Conservation (phyloP, 495 filamentous ascomycete species). For the Penicillium mononematosum region DNA sequence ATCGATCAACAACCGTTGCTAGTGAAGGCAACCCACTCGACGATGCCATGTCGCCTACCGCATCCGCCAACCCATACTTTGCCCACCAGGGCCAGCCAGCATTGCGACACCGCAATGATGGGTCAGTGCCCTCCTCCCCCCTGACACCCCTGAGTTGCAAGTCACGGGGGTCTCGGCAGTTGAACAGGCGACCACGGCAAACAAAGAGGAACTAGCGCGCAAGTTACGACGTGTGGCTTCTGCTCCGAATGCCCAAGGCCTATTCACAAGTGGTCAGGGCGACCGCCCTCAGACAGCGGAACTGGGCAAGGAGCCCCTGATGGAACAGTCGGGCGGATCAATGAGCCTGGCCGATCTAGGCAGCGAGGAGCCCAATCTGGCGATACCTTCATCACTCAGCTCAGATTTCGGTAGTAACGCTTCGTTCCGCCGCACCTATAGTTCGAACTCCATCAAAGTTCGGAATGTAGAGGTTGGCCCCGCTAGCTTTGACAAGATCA, state of each 20-base stretch:
- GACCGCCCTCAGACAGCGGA: slow-evolving; percentile 79
- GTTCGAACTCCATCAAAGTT: slow-evolving; percentile 98
- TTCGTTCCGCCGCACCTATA: slow-evolving; percentile 91
- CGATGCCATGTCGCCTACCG: slow-evolving; percentile 85
- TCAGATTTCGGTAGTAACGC: slow-evolving; percentile 40
- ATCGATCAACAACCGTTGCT: slow-evolving; percentile 81
- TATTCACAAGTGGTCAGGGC: slow-evolving; percentile 69
- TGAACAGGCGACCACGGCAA: slow-evolving; percentile 73
- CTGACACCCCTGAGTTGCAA: slow-evolving; percentile 80
- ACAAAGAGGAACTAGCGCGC: slow-evolving; percentile 89
- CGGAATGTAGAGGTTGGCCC: slow-evolving; percentile 95
- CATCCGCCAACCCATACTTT: slow-evolving; percentile 96
- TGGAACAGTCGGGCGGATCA: slow-evolving; percentile 54
- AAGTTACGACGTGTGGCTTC: slow-evolving; percentile 92
- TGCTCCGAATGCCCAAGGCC: slow-evolving; percentile 92
- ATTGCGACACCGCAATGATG: slow-evolving; percentile 90
- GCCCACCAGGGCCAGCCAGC: slow-evolving; percentile 92
- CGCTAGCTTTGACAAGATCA: slow-evolving; percentile 98
- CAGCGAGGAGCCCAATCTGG: slow-evolving; percentile 43
- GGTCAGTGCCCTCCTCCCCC: slow-evolving; percentile 93
- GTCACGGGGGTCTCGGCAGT: slow-evolving; percentile 68
- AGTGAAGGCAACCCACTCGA: slow-evolving; percentile 91
- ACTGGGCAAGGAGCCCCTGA: slow-evolving; percentile 72
- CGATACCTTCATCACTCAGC: slow-evolving; percentile 41
- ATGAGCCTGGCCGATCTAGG: slow-evolving; percentile 56